These are phyloP conservation scores for Fusarium sp. DNA, from an alignment of 2,329 filamentous ascomycete genomes.

Conservation along the genomic window DNA sequence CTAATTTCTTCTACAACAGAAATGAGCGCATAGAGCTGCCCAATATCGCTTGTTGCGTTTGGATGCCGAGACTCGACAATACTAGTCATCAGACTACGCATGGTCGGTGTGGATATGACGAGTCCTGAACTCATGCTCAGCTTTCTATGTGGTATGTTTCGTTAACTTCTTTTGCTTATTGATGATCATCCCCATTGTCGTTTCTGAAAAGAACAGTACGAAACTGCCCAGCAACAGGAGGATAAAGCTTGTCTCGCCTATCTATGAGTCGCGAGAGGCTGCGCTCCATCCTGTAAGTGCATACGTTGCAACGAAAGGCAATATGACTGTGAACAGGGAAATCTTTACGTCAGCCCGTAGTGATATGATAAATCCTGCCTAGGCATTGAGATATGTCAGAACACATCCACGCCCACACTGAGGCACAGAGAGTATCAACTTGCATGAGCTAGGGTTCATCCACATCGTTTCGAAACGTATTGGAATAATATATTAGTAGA, in stretches of 20 bases:
- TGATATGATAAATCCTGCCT: slow-evolving; percentile 15
- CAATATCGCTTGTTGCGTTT: slow-evolving; percentile 5
- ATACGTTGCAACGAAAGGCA: slow-evolving; percentile 6
- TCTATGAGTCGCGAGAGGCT: slow-evolving; percentile 1
- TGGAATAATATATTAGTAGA: slow-evolving; percentile 13
- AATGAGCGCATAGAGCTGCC: slow-evolving; percentile 3
- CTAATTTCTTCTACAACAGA: slow-evolving; percentile 9
- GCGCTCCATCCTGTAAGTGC: slow-evolving; percentile 1
- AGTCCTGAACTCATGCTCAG: neutral
- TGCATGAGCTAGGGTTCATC: slow-evolving; percentile 7
- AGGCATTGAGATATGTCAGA: neutral
- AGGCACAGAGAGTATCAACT: neutral
- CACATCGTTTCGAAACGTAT: slow-evolving; percentile 15
- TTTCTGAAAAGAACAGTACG: slow-evolving; percentile 4
- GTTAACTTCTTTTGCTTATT: neutral
- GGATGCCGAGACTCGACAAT: slow-evolving; percentile 10
- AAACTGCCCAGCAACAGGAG: slow-evolving; percentile 2
- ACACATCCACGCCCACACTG: neutral
- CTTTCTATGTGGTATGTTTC: neutral
- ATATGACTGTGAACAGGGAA: slow-evolving; percentile 2
- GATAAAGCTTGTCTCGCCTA: slow-evolving; percentile 10
- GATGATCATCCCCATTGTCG: slow-evolving; percentile 2
- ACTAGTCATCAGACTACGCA: slow-evolving; percentile 9
- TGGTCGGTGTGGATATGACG: slow-evolving; percentile 3
- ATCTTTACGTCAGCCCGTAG: slow-evolving; percentile 3